Evolutionary conservation across 1,139 yeast species (phyloP).

Genomic region (Hemisphaericaspora subhashii): DNA sequence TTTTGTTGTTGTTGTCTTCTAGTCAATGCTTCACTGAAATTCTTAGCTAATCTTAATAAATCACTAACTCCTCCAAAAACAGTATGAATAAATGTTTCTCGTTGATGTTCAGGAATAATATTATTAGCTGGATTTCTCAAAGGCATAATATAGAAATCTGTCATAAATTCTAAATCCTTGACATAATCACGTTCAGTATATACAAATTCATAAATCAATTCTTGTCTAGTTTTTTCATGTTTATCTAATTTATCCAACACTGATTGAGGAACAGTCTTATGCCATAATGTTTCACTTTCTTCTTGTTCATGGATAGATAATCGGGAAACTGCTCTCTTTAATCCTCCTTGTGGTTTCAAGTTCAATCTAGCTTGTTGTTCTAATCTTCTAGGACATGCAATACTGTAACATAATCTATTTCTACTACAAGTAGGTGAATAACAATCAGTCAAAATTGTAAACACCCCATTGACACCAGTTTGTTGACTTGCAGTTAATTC

Average conservation of each 20-base stretch:
- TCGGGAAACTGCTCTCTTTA: slow-evolving; percentile 79
- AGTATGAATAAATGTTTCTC: slow-evolving; percentile 87
- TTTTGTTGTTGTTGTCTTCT: slow-evolving; percentile 81
- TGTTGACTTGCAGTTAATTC: slow-evolving; percentile 17
- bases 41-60: slow-evolving; percentile 77
- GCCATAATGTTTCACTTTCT: slow-evolving; percentile 89
- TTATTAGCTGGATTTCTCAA: slow-evolving; percentile 70
- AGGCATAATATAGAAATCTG: slow-evolving; percentile 94
- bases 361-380: slow-evolving; percentile 95
- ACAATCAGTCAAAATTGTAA: slow-evolving; percentile 88
- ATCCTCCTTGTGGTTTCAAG: slow-evolving; percentile 85
- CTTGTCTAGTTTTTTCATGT: slow-evolving; percentile 89
- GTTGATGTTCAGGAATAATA: slow-evolving; percentile 82
- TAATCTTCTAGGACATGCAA: slow-evolving; percentile 94
- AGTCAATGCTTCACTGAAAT: slow-evolving; percentile 85
- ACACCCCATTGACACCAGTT: slow-evolving; percentile 79
- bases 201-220: slow-evolving; percentile 89
- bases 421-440: slow-evolving; percentile 96
- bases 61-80: slow-evolving; percentile 92
- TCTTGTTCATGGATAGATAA: slow-evolving; percentile 76
- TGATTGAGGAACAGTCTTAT: slow-evolving; percentile 83
- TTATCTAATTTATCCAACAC: slow-evolving; percentile 79
- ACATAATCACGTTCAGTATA: slow-evolving; percentile 95
- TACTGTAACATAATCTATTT: slow-evolving; percentile 84
- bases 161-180: slow-evolving; percentile 86